phyloP scores from a whole-genome alignment of 495 filamentous ascomycete genomes.

The Penicillium chermesinum region DNA sequence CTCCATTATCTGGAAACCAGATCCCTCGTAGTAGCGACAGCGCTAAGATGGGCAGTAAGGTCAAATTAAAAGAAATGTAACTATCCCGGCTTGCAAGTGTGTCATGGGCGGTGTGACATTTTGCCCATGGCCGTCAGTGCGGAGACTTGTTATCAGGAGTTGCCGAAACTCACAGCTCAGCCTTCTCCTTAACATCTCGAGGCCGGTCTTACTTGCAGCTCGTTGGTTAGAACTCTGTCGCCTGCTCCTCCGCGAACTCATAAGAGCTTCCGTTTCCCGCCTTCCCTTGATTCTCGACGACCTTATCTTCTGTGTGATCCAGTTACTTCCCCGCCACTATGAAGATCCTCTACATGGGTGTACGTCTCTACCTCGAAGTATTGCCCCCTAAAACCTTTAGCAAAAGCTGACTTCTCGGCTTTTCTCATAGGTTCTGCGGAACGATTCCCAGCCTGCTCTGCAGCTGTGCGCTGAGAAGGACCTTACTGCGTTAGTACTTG shows the following conservation, averaged over 20 bases:
- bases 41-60: too few species aligned
- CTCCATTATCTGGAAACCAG: slow-evolving; percentile 23
- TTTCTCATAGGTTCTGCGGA: slow-evolving; percentile 64
- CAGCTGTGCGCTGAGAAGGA: slow-evolving; percentile 79
- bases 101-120: slow-evolving; percentile 9
- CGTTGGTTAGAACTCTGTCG: neutral
- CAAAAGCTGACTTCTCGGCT: too few species aligned
- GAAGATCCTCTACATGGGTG: slow-evolving; percentile 93
- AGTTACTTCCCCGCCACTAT: slow-evolving; percentile 49
- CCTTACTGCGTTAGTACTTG: slow-evolving; percentile 47
- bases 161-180: neutral
- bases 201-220: neutral
- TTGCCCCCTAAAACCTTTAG: too few species aligned
- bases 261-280: neutral
- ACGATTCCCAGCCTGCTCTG: slow-evolving; percentile 69
- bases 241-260: neutral
- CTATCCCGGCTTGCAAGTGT: neutral
- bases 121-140: slow-evolving; percentile 12
- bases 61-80: too few species aligned
- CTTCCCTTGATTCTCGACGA: neutral
- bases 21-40: too few species aligned
- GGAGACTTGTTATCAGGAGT: slow-evolving; percentile 20
- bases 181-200: neutral
- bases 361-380: slow-evolving; percentile 39
- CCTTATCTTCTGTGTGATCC: slow-evolving; percentile 1